A percentile compares a stretch with the other conserved stretches of the same genome.
Evolutionary conservation across 345 rosid genomes (phyloP).

Genomic region (rapeseed (Brassica napus)): DNA sequence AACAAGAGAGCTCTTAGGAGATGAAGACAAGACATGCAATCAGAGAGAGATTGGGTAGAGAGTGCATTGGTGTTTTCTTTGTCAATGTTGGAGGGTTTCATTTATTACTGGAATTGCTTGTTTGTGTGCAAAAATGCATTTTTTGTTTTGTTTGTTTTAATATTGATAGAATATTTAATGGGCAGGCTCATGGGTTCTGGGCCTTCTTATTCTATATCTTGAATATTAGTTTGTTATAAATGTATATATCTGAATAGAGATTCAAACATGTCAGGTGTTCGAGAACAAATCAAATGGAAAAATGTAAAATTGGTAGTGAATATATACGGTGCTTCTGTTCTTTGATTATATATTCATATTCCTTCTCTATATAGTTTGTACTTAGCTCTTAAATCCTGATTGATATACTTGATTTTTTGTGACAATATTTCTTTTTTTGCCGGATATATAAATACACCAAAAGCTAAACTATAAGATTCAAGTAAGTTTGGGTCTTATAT

Average conservation of each 20-base stretch:
- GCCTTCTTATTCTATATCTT: background rate
- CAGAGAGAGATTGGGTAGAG: slow-evolving; percentile 13
- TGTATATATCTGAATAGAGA: background rate
- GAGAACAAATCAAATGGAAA: background rate
- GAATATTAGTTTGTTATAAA: background rate
- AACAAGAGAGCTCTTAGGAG: slow-evolving; percentile 22
- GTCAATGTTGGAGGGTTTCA: background rate
- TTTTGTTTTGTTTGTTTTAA: background rate
- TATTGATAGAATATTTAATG: background rate
- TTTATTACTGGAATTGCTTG: background rate
- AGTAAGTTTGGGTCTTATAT: background rate
- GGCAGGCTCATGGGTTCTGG: background rate
- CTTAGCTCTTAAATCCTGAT: background rate
- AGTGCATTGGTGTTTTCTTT: slow-evolving; percentile 31
- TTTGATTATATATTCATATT: background rate
- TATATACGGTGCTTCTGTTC: background rate
- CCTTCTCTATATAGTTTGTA: background rate
- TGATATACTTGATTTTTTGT: background rate
- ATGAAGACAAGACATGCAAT: slow-evolving; percentile 15
- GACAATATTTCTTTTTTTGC: background rate
- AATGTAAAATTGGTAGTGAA: background rate
- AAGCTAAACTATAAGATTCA: background rate
- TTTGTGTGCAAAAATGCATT: background rate
- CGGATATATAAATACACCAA: background rate
- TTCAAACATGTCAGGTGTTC: background rate